phyloP scores from a whole-genome alignment of 768 basidiomycete genomes.

The Flagelloscypha sp. region DNA sequence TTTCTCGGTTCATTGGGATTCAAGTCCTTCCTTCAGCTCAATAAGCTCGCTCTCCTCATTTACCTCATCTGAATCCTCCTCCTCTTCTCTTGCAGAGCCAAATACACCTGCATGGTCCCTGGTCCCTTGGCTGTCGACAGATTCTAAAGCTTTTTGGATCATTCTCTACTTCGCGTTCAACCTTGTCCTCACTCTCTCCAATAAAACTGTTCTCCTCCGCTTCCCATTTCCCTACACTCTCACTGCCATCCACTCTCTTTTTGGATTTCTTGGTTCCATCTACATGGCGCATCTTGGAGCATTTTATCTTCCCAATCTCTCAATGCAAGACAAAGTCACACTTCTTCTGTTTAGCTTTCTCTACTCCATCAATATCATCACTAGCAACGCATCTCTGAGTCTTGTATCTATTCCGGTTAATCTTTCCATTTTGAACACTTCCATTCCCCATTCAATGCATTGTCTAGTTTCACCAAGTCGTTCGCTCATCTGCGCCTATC shows the following conservation, averaged over 20 bases:
- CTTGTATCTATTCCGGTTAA: slow-evolving; percentile 85
- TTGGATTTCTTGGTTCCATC: slow-evolving; percentile 65
- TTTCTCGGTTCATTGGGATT: too few relatives aligned
- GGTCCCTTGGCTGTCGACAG: too few relatives aligned
- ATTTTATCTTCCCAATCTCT: slow-evolving; percentile 51
- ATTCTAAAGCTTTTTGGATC: slow-evolving; percentile 51
- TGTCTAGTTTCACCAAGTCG: slow-evolving; percentile 89
- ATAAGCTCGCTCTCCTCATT: too few relatives aligned
- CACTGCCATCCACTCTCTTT: slow-evolving; percentile 86
- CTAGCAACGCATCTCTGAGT: slow-evolving; percentile 85
- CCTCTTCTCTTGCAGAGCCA: too few relatives aligned
- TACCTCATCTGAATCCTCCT: too few relatives aligned
- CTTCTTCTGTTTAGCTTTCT: slow-evolving; percentile 79
- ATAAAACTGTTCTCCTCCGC: slow-evolving; percentile 84
- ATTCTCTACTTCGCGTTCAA: slow-evolving; percentile 84
- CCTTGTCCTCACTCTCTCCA: slow-evolving; percentile 86
- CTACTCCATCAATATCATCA: slow-evolving; percentile 90
- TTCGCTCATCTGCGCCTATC: slow-evolving; percentile 86
- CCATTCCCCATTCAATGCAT: slow-evolving; percentile 3
- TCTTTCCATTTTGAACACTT: slow-evolving; percentile 14
- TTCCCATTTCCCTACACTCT: slow-evolving; percentile 97
- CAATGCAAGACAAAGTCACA: slow-evolving; percentile 43
- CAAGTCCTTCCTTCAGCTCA: too few relatives aligned
- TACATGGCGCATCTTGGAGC: slow-evolving; percentile 36
- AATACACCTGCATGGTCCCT: too few relatives aligned